Conservation (phyloP, 176 grass and related monocot species). For the Dendrocalamus sinicus region DNA sequence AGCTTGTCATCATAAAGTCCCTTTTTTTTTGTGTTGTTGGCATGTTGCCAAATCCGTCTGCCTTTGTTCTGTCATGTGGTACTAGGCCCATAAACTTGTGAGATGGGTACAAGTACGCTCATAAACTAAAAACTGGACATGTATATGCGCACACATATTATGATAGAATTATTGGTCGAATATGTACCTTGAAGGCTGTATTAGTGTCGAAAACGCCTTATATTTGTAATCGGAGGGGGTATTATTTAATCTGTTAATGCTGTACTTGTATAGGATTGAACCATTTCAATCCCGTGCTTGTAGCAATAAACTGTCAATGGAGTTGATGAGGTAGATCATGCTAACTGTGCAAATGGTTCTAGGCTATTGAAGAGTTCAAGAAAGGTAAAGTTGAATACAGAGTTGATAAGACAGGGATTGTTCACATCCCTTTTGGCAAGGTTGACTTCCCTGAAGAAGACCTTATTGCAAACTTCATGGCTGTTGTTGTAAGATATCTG, state of each 20-base stretch:
- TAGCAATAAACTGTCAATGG: background rate
- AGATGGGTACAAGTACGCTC: background rate
- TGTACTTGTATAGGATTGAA: background rate
- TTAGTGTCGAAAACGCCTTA: background rate
- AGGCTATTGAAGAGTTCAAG: constrained; percentile 99
- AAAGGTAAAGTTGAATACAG: constrained; percentile 99
- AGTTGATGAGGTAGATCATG: constrained; percentile 32
- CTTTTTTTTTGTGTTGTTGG: background rate
- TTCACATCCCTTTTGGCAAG: constrained; percentile 92
- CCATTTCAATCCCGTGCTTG: constrained; percentile 7
- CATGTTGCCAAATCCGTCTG: background rate
- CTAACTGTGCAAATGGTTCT: constrained; percentile 51
- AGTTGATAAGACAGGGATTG: constrained; percentile 93
- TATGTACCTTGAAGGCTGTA: background rate
- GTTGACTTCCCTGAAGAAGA: constrained; percentile 86
- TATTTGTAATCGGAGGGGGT: background rate
- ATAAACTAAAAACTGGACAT: background rate
- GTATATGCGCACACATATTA: background rate
- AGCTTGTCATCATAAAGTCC: background rate
- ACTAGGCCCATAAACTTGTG: background rate
- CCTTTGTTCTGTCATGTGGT: background rate
- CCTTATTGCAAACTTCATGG: constrained; percentile 88
- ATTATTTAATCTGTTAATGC: constrained; percentile 8
- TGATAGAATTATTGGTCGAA: background rate
- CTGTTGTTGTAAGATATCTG: constrained; percentile 78